Conservation (phyloP, 345 rosid species). For the Camelina neglecta region DNA sequence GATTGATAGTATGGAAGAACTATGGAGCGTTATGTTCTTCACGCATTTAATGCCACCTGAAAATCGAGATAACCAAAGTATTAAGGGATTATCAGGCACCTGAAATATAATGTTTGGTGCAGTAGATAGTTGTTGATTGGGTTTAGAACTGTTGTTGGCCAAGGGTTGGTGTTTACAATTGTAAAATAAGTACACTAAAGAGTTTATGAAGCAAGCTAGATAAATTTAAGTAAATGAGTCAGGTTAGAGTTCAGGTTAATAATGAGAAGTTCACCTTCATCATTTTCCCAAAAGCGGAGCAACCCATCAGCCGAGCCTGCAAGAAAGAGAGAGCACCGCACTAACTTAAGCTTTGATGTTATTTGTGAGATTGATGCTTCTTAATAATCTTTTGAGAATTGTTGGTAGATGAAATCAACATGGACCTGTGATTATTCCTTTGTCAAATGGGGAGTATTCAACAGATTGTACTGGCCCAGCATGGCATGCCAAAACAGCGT, state of each 20-base stretch:
- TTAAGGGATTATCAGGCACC: not conserved
- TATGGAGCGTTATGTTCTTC: conserved; percentile 91
- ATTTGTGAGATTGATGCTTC: conserved; percentile 2
- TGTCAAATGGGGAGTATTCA: conserved; percentile 79
- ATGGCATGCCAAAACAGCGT: conserved; percentile 95
- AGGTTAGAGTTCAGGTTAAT: conserved; percentile 18
- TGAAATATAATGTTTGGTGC: not conserved
- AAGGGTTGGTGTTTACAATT: conserved; percentile 10
- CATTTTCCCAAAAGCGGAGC: conserved; percentile 98
- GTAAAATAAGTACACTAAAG: not conserved
- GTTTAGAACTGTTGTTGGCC: not conserved
- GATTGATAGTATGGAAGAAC: conserved; percentile 77
- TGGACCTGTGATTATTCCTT: conserved; percentile 94
- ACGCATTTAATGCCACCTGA: conserved; percentile 84
- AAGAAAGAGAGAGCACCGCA: conserved; percentile 33
- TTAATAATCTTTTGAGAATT: not conserved
- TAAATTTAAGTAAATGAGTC: not conserved
- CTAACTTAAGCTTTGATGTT: conserved; percentile 25
- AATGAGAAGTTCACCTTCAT: conserved; percentile 62
- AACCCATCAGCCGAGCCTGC: conserved; percentile 98
- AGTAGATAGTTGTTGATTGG: not conserved
- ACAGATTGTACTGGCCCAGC: conserved; percentile 89
- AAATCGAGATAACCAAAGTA: not conserved
- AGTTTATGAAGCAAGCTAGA: not conserved
- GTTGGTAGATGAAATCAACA: conserved; percentile 9